Percentiles rank a stretch among this genome's conserved stretches.
phyloP scores from a whole-genome alignment of 2,329 filamentous ascomycete genomes.

The Aspergillus aculeatinus region DNA sequence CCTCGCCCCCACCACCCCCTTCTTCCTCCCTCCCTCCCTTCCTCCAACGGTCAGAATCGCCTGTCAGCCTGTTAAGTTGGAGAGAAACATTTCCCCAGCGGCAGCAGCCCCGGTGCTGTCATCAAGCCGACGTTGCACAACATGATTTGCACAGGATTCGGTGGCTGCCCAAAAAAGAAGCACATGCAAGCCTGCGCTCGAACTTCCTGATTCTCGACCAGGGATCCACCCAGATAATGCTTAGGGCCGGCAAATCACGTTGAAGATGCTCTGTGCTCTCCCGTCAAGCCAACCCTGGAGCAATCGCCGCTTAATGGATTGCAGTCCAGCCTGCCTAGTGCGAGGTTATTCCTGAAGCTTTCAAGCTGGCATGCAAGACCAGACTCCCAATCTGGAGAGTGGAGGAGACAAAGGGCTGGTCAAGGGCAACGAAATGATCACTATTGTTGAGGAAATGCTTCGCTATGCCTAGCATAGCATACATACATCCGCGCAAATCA shows the following conservation, averaged over 20 bases:
- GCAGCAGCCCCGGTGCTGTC: conserved; percentile 11
- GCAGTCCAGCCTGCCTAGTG: conserved; percentile 7
- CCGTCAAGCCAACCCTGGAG: conserved; percentile 14
- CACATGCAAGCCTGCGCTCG: conserved; percentile 13
- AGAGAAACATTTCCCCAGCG: conserved; percentile 11
- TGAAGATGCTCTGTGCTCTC: conserved; percentile 12
- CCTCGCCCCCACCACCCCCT: not conserved
- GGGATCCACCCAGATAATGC: conserved; percentile 23
- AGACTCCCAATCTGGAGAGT: not conserved
- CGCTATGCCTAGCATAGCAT: conserved; percentile 15
- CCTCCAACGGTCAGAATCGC: conserved; percentile 11
- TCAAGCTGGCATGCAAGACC: not conserved
- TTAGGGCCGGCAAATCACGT: conserved; percentile 21
- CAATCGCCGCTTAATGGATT: conserved; percentile 15
- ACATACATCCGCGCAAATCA: conserved; percentile 16
- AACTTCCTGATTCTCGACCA: conserved; percentile 20
- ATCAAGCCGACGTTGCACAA: conserved; percentile 22
- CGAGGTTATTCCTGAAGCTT: conserved; percentile 11
- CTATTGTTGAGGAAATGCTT: not conserved
- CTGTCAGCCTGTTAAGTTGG: conserved; percentile 15
- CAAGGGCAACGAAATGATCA: not conserved
- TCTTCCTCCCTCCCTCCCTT: not conserved
- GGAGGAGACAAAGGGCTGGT: conserved; percentile 1
- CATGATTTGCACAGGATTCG: conserved; percentile 22
- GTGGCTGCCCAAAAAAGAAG: conserved; percentile 27